A percentile compares a stretch with the other conserved stretches of the same genome.
Conservation (phyloP, 805 yeast genomes). For the Lipomyces mesembrius region DNA sequence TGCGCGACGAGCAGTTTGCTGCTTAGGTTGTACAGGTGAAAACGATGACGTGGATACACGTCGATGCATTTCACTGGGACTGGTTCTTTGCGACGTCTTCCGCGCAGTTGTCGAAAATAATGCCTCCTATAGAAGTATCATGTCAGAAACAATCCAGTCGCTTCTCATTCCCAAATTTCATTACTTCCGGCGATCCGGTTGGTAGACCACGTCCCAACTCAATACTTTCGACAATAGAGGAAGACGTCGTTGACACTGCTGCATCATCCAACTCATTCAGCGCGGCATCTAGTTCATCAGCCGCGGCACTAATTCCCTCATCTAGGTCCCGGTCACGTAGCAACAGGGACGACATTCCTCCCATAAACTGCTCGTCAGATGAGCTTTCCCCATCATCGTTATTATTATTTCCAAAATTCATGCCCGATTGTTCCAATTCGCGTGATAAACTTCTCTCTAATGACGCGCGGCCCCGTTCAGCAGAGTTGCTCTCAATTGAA, state of each 20-base stretch:
- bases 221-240: conserved; percentile 20
- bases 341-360: background rate
- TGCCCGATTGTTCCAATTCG: conserved; percentile 10
- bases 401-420: background rate
- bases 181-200: conserved; percentile 7
- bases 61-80: conserved; percentile 9
- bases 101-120: conserved; percentile 2
- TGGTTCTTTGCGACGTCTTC: conserved; percentile 15
- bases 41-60: background rate
- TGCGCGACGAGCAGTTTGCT: conserved; percentile 9
- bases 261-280: conserved; percentile 13
- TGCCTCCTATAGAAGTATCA: background rate
- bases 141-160: background rate
- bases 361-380: background rate
- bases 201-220: conserved; percentile 17
- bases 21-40: background rate
- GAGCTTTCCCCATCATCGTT: background rate
- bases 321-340: conserved; percentile 3
- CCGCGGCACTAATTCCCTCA: conserved; percentile 17
- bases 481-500: conserved; percentile 23
- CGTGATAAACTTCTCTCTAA: conserved; percentile 13
- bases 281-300: conserved; percentile 20
- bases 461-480: conserved; percentile 25
- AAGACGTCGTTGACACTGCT: background rate
- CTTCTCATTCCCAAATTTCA: background rate